Percentiles rank a stretch among this genome's conserved stretches.
phyloP scores from a whole-genome alignment of 2,329 filamentous ascomycete genomes.

The Aspergillus jensenii region DNA sequence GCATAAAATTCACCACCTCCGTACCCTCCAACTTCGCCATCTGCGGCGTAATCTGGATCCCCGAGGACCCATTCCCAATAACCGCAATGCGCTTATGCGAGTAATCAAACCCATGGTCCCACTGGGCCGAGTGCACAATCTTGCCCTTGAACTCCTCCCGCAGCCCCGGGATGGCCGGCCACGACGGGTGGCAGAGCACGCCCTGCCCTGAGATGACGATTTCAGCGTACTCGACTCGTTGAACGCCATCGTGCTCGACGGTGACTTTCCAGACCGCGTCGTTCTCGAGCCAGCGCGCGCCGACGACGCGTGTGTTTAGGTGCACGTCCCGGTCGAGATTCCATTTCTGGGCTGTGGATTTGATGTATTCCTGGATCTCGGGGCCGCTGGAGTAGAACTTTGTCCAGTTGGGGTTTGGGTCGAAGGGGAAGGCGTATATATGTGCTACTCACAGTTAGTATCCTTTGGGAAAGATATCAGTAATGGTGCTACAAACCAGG shows the following conservation, averaged over 20 bases:
- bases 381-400: slow-evolving; percentile 16
- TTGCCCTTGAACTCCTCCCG: slow-evolving; percentile 27
- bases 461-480: background rate
- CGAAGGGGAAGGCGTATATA: slow-evolving; percentile 45
- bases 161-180: slow-evolving; percentile 31
- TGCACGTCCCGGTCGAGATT: slow-evolving; percentile 40
- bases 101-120: slow-evolving; percentile 28
- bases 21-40: slow-evolving; percentile 23
- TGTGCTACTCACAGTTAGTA: background rate
- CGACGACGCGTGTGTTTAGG: slow-evolving; percentile 37
- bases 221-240: slow-evolving; percentile 32
- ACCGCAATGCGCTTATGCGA: slow-evolving; percentile 22
- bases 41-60: slow-evolving; percentile 38
- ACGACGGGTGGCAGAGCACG: slow-evolving; percentile 19
- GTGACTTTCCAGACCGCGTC: slow-evolving; percentile 36
- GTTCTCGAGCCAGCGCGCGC: slow-evolving; percentile 40
- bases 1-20: slow-evolving; percentile 29
- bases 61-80: slow-evolving; percentile 29
- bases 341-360: slow-evolving; percentile 39
- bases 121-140: slow-evolving; percentile 31
- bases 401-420: slow-evolving; percentile 25
- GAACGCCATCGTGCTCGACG: slow-evolving; percentile 27
- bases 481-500: background rate
- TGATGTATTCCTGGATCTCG: slow-evolving; percentile 49
- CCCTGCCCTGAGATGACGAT: slow-evolving; percentile 37